phyloP scores from a whole-genome alignment of 306 rosid genomes.

The Trichosanthes cucumerina region DNA sequence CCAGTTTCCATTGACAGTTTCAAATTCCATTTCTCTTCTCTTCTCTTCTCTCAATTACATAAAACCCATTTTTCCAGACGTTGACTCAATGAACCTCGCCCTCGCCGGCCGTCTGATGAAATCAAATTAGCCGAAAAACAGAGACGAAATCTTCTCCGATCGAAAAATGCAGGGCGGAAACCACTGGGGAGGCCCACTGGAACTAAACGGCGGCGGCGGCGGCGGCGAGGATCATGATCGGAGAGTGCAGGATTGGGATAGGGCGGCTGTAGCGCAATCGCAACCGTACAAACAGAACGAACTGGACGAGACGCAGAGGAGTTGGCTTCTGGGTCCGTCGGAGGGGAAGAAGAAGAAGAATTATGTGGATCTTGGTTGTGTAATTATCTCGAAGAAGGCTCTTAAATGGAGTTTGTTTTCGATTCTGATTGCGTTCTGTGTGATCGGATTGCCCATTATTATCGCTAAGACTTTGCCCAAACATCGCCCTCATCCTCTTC shows the following conservation, averaged over 20 bases:
- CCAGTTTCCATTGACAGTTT: background rate
- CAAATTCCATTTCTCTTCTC: background rate
- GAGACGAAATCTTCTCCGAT: background rate
- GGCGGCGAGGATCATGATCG: background rate
- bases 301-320: constrained; percentile 32
- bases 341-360: constrained; percentile 22
- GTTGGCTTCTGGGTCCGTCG: constrained; percentile 36
- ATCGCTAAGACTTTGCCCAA: constrained; percentile 29
- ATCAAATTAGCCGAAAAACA: background rate
- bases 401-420: constrained; percentile 29
- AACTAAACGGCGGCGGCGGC: constrained; percentile 12
- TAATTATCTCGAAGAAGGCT: constrained; percentile 28
- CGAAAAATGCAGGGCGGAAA: constrained; percentile 34
- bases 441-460: constrained; percentile 43
- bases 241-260: constrained; percentile 28
- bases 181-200: constrained; percentile 56
- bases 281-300: background rate
- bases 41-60: too few relatives aligned
- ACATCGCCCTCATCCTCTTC: constrained; percentile 10
- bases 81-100: background rate
- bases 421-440: constrained; percentile 24
- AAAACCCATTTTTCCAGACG: too few relatives aligned
- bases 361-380: constrained; percentile 55
- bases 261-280: constrained; percentile 25
- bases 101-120: background rate